A percentile compares a stretch with the other conserved stretches of the same genome.
phyloP scores from a whole-genome alignment of 2,329 filamentous ascomycete species.

The Rosellinia necatrix region DNA sequence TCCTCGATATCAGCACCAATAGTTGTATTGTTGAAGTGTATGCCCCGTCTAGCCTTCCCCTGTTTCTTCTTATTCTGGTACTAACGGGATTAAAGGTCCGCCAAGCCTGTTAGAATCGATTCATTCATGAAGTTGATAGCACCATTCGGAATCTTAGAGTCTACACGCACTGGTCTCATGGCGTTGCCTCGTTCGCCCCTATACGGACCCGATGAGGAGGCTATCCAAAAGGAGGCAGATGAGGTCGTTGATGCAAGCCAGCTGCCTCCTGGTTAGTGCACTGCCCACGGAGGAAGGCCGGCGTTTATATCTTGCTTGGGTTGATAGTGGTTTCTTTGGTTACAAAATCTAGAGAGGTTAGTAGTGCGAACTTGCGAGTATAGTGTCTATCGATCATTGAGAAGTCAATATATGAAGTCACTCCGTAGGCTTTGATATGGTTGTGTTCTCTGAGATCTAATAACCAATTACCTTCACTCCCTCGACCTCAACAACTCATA shows the following conservation, averaged over 20 bases:
- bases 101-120: constrained; percentile 91
- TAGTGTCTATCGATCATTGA: constrained; percentile 5
- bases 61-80: constrained; percentile 3
- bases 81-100: constrained; percentile 63
- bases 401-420: not conserved
- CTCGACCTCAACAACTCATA: not conserved
- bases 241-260: constrained; percentile 95
- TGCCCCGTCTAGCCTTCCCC: constrained; percentile 45
- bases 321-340: constrained; percentile 1
- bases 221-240: constrained; percentile 80
- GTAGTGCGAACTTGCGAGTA: constrained; percentile 29
- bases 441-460: not conserved
- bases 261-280: constrained; percentile 79
- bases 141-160: constrained; percentile 96
- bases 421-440: too few species aligned
- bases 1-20: constrained; percentile 95
- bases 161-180: constrained; percentile 94
- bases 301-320: constrained; percentile 25
- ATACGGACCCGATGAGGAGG: constrained; percentile 68
- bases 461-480: not conserved
- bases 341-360: constrained; percentile 27
- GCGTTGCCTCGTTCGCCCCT: constrained; percentile 92
- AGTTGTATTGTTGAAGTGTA: constrained; percentile 98
- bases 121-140: constrained; percentile 95
- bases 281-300: constrained; percentile 13